Evolutionary conservation across 805 yeast species (phyloP).

Genomic region (Scheffersomyces ergatensis): DNA sequence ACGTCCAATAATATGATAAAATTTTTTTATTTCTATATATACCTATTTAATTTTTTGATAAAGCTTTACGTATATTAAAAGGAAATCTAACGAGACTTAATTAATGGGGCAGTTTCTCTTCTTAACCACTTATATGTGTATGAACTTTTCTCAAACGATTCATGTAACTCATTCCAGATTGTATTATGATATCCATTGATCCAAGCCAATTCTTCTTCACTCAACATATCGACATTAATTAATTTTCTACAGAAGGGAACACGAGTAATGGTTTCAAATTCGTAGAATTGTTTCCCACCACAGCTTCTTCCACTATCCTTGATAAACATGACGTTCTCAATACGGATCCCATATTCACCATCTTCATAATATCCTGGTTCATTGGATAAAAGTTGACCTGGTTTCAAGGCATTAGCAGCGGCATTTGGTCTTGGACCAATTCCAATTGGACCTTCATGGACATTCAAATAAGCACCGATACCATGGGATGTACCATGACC

Average conservation of each 20-base stretch:
- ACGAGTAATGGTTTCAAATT: slow-evolving; percentile 80
- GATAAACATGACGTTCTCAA: slow-evolving; percentile 50
- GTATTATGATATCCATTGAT: slow-evolving; percentile 63
- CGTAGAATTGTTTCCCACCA: slow-evolving; percentile 57
- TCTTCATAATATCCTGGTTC: slow-evolving; percentile 66
- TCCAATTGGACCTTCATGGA: slow-evolving; percentile 66
- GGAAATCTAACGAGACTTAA: slow-evolving; percentile 1
- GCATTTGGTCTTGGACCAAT: slow-evolving; percentile 55
- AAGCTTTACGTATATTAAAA: too few species aligned
- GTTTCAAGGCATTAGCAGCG: slow-evolving; percentile 39
- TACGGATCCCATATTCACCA: slow-evolving; percentile 58
- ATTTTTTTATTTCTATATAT: too few species aligned
- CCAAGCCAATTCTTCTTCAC: slow-evolving; percentile 61
- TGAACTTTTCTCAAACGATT: slow-evolving; percentile 34
- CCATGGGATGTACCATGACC: slow-evolving; percentile 69
- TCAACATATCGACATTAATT: slow-evolving; percentile 60
- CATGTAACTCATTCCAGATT: slow-evolving; percentile 50
- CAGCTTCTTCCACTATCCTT: slow-evolving; percentile 39
- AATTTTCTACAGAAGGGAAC: slow-evolving; percentile 77
- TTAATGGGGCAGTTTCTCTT: slow-evolving; percentile 41
- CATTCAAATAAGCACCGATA: slow-evolving; percentile 58
- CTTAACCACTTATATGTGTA: slow-evolving; percentile 48
- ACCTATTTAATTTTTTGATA: too few species aligned
- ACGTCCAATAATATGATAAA: too few species aligned
- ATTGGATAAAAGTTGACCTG: slow-evolving; percentile 56